phyloP scores from a whole-genome alignment of 148 eudicot species.

The Arctostaphylos glauca region DNA sequence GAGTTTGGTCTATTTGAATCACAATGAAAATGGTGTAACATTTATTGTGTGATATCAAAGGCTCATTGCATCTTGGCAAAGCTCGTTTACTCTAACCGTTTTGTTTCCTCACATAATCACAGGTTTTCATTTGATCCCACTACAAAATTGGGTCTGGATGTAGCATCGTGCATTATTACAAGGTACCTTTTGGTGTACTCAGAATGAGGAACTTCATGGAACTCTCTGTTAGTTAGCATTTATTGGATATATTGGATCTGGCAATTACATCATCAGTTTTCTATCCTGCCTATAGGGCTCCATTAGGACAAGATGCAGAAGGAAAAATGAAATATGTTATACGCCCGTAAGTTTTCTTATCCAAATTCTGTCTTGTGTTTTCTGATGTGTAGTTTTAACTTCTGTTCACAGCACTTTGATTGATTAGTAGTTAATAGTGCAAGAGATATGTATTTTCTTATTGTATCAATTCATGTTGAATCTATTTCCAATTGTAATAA shows the following conservation, averaged over 20 bases:
- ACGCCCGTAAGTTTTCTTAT: slow-evolving; percentile 72
- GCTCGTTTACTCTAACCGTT: not conserved
- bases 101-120: slow-evolving; percentile 27
- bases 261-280: not conserved
- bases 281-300: slow-evolving; percentile 54
- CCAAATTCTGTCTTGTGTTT: not conserved
- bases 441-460: not conserved
- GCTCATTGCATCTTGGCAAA: not conserved
- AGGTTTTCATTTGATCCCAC: slow-evolving; percentile 92
- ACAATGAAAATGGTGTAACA: not conserved
- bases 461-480: not conserved
- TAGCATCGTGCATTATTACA: slow-evolving; percentile 93
- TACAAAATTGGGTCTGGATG: slow-evolving; percentile 83
- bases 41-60: not conserved
- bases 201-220: not conserved
- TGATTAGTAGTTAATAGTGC: not conserved
- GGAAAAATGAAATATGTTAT: slow-evolving; percentile 87
- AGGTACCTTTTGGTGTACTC: slow-evolving; percentile 45
- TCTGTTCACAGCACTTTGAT: not conserved
- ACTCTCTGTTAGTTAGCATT: not conserved
- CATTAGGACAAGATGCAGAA: slow-evolving; percentile 71
- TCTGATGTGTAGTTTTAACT: not conserved
- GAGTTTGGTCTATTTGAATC: not conserved
- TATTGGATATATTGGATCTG: not conserved
- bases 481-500: not conserved